Conservation (phyloP, 208 protist species). For the Acanthamoeba castellanii region DNA sequence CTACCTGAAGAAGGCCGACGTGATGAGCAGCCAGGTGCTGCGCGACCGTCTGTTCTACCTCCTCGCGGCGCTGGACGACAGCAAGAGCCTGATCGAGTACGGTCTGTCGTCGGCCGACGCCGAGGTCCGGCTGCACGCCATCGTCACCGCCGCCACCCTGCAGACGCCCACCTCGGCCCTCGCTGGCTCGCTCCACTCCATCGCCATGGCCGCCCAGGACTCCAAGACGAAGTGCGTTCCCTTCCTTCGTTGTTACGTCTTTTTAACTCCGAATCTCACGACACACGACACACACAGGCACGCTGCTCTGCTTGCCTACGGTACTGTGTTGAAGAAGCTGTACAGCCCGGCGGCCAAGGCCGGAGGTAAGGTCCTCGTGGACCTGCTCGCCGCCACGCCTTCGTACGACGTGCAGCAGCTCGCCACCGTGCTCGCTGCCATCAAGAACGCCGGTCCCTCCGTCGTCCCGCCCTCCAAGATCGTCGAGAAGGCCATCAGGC, state of each 20-base stretch:
- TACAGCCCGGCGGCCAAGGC: neutral
- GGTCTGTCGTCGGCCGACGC: slow-evolving; percentile 42
- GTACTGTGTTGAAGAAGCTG: slow-evolving; percentile 17
- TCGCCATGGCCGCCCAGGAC: neutral
- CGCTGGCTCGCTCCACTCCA: slow-evolving; percentile 24
- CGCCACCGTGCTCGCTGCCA: slow-evolving; percentile 61
- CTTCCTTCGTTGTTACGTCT: neutral
- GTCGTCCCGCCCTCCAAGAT: slow-evolving; percentile 38
- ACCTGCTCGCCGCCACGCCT: slow-evolving; percentile 34
- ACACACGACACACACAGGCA: neutral
- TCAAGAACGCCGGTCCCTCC: slow-evolving; percentile 71
- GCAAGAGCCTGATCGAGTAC: neutral
- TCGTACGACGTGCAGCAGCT: neutral
- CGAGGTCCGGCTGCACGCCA: slow-evolving; percentile 3
- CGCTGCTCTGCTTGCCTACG: slow-evolving; percentile 51
- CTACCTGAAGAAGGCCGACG: neutral
- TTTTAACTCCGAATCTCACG: neutral
- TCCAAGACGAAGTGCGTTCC: slow-evolving; percentile 2
- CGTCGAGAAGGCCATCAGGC: neutral
- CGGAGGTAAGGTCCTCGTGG: slow-evolving; percentile 22
- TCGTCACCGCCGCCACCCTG: slow-evolving; percentile 19
- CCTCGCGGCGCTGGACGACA: slow-evolving; percentile 19
- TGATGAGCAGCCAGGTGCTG: neutral
- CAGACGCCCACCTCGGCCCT: slow-evolving; percentile 24
- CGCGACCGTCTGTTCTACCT: slow-evolving; percentile 71